Base-by-base conservation (phyloP, 495 filamentous ascomycete species). In the Penicillium taxi region DNA sequence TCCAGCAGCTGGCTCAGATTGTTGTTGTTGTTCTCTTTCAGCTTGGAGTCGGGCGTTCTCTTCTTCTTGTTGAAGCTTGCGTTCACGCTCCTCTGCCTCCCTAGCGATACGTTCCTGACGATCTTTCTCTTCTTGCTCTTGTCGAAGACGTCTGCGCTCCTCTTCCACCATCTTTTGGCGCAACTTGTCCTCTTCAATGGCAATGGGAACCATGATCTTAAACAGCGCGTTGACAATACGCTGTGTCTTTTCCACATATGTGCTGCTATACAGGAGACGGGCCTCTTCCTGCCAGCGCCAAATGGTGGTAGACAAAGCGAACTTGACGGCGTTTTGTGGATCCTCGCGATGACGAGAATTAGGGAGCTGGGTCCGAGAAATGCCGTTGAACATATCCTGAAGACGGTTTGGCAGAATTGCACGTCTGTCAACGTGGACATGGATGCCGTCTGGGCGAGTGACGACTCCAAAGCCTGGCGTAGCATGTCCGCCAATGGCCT, bases 271-370 rank as follows among this genome's bases (percentile, higher is more conserved):
- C 1, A 96, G 66, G 57, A 96, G 75, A 41, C 81, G 80, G 9
- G 88, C 84, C 61, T 96, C 91, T 48, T 95, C 85, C 47, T 83
- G 78, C 89, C 93, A 99, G 28, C 91, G 78, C 26, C 69, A 65
- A 26, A 63, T 64, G 8, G 90, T 96, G 2, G 73, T 64, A 21
- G 75, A 73, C 12, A 84, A 70, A 15, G 69, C 64, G 58, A 95
- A 95, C 23, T 75, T 67, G 9, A 86, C 78, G 8, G 84, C 77
- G 44, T 79, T 72, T 18, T 69, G 68, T 18, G 77, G 75, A 44
- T 81, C 77, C 47, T 77, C 71, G 17, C 72, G 69, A 13, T 61
- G 54, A 15, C 65, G 52, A 44, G 71, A 42, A 17, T 65, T 50
- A 38, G 60, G 45, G 4, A 65, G 56, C 52, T 67, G 68, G 32